A percentile compares a stretch with the other conserved stretches of the same genome.
Evolutionary conservation across 345 rosid species (phyloP).

Genomic region (Populus davidiana): DNA sequence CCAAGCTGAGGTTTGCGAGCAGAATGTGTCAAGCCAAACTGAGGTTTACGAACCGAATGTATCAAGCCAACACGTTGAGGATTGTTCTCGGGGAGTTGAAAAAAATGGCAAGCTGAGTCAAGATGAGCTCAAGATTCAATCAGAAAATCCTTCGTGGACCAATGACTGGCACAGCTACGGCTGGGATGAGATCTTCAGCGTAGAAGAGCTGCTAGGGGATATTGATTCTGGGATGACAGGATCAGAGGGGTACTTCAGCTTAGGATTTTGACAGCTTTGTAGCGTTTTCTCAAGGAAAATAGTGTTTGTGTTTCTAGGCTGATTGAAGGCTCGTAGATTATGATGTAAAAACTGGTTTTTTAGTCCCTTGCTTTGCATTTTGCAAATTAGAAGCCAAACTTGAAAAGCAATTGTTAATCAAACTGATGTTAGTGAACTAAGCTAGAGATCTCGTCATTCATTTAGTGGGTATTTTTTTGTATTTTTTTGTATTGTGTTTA

Average conservation of each 20-base stretch:
- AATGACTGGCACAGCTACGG: constrained; percentile 16
- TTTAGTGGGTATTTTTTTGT: background rate
- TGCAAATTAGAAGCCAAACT: background rate
- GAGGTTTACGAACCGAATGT: background rate
- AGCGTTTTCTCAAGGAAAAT: background rate
- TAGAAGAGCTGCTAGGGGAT: constrained; percentile 48
- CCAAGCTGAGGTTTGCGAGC: background rate
- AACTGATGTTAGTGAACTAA: background rate
- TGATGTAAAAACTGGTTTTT: background rate
- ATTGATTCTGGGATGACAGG: background rate
- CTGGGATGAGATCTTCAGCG: constrained; percentile 52
- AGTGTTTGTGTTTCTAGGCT: background rate
- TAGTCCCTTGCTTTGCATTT: background rate
- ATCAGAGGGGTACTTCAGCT: constrained; percentile 2
- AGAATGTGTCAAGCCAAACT: background rate
- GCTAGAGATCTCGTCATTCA: background rate
- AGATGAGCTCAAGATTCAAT: constrained; percentile 13
- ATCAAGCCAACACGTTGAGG: background rate
- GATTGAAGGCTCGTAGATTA: background rate
- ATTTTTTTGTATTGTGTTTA: background rate
- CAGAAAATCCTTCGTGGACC: background rate
- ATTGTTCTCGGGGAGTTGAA: background rate
- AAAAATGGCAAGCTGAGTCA: background rate
- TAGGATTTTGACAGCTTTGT: background rate
- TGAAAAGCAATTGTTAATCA: background rate